Evolutionary conservation across 2,329 filamentous ascomycete species (phyloP).

Genomic region (Fusarium cicatricum): DNA sequence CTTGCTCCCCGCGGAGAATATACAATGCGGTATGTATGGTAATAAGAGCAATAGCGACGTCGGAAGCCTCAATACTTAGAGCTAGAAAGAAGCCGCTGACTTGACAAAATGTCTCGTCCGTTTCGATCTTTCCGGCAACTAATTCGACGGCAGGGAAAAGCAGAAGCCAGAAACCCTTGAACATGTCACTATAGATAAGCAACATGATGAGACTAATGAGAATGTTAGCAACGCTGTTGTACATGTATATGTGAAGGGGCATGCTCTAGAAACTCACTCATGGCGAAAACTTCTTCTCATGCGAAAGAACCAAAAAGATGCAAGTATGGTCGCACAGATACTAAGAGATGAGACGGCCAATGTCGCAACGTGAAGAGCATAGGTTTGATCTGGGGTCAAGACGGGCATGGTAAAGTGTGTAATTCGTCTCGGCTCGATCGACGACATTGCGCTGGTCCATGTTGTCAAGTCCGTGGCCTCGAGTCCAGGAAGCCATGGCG

Average conservation of each 20-base stretch:
- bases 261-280: slow-evolving; percentile 45
- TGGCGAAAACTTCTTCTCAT: slow-evolving; percentile 80
- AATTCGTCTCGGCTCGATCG: slow-evolving; percentile 23
- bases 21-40: slow-evolving; percentile 77
- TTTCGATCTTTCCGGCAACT: slow-evolving; percentile 57
- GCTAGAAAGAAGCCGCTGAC: slow-evolving; percentile 73
- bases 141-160: slow-evolving; percentile 70
- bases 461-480: slow-evolving; percentile 9
- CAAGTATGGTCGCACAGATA: slow-evolving; percentile 61
- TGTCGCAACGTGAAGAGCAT: slow-evolving; percentile 42
- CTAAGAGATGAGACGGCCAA: slow-evolving; percentile 60
- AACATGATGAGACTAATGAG: slow-evolving; percentile 72
- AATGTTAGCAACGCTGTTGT: slow-evolving; percentile 12
- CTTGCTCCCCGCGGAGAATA: slow-evolving; percentile 70
- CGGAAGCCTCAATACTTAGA: slow-evolving; percentile 73
- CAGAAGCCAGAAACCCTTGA: slow-evolving; percentile 74
- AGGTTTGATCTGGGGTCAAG: slow-evolving; percentile 30
- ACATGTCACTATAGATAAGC: slow-evolving; percentile 75
- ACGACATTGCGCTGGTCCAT: slow-evolving; percentile 19
- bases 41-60: slow-evolving; percentile 76
- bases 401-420: slow-evolving; percentile 28
- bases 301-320: slow-evolving; percentile 76
- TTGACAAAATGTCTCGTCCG: slow-evolving; percentile 68
- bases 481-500: slow-evolving; percentile 27
- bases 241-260: background rate